phyloP scores from a whole-genome alignment of 768 basidiomycete genomes.

The Leccinellum luteum region DNA sequence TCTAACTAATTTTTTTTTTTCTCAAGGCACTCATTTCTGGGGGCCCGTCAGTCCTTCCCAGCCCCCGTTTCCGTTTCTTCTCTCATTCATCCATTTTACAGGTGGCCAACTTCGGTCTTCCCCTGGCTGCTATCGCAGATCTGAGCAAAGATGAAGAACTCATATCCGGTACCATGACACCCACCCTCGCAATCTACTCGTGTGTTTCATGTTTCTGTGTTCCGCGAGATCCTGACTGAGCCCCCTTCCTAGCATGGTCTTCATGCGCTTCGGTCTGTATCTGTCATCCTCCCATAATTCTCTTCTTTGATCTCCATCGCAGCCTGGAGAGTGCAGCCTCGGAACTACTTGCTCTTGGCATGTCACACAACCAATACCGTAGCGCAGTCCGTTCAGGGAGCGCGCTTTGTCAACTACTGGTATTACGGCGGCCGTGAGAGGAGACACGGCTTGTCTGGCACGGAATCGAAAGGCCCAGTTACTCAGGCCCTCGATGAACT shows the following conservation, averaged over 20 bases:
- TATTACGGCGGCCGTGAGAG: constrained; percentile 82
- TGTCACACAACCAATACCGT: constrained; percentile 91
- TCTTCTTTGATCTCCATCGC: constrained; percentile 5
- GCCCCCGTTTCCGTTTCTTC: constrained; percentile 1
- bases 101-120: constrained; percentile 99
- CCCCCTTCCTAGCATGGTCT: constrained; percentile 54
- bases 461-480: constrained; percentile 40
- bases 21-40: constrained; percentile 93
- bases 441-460: constrained; percentile 43
- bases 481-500: constrained; percentile 48
- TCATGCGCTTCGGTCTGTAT: constrained; percentile 86
- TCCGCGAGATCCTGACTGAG: constrained; percentile 9
- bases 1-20: constrained; percentile 15
- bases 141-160: constrained; percentile 91
- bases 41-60: constrained; percentile 69
- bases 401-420: constrained; percentile 90
- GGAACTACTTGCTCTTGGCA: constrained; percentile 93
- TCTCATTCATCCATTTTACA: constrained; percentile 30
- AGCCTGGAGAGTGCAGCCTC: constrained; percentile 96
- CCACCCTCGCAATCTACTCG: constrained; percentile 90
- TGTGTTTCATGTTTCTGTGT: constrained; percentile 44
- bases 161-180: constrained; percentile 97
- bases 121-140: constrained; percentile 89
- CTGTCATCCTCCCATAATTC: neutral
- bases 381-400: constrained; percentile 81